Conservation (phyloP, 2,329 filamentous ascomycete genomes). For the Alternaria consortialis region DNA sequence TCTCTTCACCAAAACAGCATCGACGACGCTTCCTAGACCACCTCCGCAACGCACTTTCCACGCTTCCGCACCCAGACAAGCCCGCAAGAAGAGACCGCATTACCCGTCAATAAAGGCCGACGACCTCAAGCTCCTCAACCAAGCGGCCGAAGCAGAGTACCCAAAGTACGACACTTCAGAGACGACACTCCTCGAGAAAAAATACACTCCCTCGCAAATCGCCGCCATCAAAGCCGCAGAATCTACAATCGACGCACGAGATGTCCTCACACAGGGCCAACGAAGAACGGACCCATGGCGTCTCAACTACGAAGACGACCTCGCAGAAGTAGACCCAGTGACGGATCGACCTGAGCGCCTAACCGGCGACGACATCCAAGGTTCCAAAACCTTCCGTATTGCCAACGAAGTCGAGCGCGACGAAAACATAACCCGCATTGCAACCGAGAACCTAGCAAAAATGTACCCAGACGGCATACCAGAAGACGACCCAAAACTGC, state of each 20-base stretch:
- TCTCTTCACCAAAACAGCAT: slow-evolving; percentile 48
- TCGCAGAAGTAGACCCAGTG: slow-evolving; percentile 77
- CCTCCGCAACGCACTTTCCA: slow-evolving; percentile 54
- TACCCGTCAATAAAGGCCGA: slow-evolving; percentile 57
- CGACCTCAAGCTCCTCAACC: slow-evolving; percentile 49
- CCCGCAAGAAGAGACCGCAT: slow-evolving; percentile 51
- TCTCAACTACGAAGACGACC: slow-evolving; percentile 76
- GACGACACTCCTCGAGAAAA: slow-evolving; percentile 61
- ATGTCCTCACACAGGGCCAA: slow-evolving; percentile 77
- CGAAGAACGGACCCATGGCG: slow-evolving; percentile 76
- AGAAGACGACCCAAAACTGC: slow-evolving; percentile 35
- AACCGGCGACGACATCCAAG: slow-evolving; percentile 30
- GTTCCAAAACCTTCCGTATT: slow-evolving; percentile 33
- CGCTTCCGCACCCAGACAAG: slow-evolving; percentile 46
- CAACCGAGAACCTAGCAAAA: slow-evolving; percentile 48
- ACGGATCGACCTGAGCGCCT: slow-evolving; percentile 68
- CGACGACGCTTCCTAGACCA: slow-evolving; percentile 39
- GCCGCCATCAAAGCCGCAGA: slow-evolving; percentile 84
- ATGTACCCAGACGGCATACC: slow-evolving; percentile 48
- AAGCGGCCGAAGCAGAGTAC: slow-evolving; percentile 53
- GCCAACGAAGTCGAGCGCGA: slow-evolving; percentile 46
- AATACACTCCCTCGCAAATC: slow-evolving; percentile 83
- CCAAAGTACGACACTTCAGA: slow-evolving; percentile 69
- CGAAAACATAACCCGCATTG: slow-evolving; percentile 42
- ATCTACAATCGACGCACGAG: slow-evolving; percentile 74